phyloP scores from a whole-genome alignment of 2,329 filamentous ascomycete species.

The Fusarium beomiforme region DNA sequence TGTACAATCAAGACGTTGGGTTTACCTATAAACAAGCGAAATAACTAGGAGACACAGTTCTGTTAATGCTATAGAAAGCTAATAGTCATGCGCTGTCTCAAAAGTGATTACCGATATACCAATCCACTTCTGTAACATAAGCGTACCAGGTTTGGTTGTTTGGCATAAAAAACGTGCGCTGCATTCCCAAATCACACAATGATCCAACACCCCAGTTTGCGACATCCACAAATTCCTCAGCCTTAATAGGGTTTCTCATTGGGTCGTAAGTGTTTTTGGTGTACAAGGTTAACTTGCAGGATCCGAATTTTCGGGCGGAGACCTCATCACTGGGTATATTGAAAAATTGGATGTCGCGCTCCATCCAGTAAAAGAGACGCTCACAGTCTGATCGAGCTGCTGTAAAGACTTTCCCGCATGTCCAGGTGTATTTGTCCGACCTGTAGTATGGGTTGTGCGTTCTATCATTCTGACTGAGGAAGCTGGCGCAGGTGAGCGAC shows the following conservation, averaged over 20 bases:
- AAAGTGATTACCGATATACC: not conserved
- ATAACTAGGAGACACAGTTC: not conserved
- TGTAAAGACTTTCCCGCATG: not conserved
- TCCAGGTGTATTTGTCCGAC: not conserved
- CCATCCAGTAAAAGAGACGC: not conserved
- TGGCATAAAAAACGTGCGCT: not conserved
- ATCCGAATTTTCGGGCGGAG: not conserved
- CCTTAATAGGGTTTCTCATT: not conserved
- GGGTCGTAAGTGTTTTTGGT: not conserved
- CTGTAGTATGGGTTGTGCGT: not conserved
- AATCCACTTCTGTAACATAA: not conserved
- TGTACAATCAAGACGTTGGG: not conserved
- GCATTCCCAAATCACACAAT: not conserved
- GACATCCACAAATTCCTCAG: not conserved
- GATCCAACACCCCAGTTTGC: not conserved
- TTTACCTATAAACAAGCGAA: not conserved
- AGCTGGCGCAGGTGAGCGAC: not conserved
- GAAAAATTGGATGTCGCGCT: too few relatives aligned
- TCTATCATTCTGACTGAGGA: not conserved
- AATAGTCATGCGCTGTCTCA: not conserved
- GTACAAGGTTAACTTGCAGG: not conserved
- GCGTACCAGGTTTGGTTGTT: not conserved
- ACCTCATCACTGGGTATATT: too few relatives aligned
- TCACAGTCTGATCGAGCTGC: not conserved
- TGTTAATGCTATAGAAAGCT: not conserved